Evolutionary conservation across 108 stramenopile species (phyloP), one percentile per base, ranked within the genome.

Genomic region (Bacterosira constricta): DNA sequence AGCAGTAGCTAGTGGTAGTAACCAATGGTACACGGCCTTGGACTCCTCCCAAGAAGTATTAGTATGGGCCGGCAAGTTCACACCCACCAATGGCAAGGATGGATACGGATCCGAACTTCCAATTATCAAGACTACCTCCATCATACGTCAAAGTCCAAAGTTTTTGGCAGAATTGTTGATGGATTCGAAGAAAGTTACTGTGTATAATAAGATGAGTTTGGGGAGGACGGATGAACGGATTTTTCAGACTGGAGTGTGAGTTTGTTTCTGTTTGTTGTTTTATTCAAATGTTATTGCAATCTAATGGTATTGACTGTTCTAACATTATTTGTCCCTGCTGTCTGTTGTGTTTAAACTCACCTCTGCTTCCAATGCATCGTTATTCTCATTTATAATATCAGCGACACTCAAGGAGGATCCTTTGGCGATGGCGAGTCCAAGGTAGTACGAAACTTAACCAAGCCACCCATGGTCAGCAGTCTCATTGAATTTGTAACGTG

Each of bases 121-220:
- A 1, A 63, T 90, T 17, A 84, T 95, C 63, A 91, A 90, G 55
- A 88, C 90, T 1, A 75, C 66, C 41, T 83, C 89, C 9, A 75
- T 92, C 9, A 54, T 95, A 36, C 83, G 83, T 13, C 55, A 90
- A 65, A 66, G 83, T 47, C 84, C 94, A 8, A 47, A 84, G 25
- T 91, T 88, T 36, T 69, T 95, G 50, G 87, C 87, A 9, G 85
- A 86, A 11, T 62, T 95, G 50, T 47, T 95, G 17, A 85, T 95
- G 90, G 91, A 95, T 68, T 92, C 90, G 21, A 68, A 52, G 27
- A 83, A 70, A 52, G 91, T 95, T 26, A 79, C 82, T 23, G 63
- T 77, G 17, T 95, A 95, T 74, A 95, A 95, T 63, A 87, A 86
- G 58, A 79, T 90, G 90, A 95, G 94, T 79, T 38, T 90, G 58